Evolutionary conservation across 352 stramenopile genomes (phyloP).

Genomic region (Phytophthora kernoviae): DNA sequence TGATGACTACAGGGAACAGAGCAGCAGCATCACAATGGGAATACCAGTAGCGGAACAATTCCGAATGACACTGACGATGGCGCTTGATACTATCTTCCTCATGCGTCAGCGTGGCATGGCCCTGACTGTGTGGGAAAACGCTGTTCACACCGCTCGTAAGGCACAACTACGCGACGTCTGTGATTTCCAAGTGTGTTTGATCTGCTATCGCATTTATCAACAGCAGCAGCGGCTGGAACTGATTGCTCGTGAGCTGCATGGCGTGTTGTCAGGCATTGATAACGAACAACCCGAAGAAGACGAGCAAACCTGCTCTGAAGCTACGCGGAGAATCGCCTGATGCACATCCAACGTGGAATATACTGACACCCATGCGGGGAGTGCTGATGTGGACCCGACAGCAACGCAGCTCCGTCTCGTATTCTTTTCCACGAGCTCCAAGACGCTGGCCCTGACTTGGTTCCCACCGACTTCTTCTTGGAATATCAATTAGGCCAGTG

Average conservation of each 20-base stretch:
- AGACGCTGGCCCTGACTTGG: slow-evolving; percentile 57
- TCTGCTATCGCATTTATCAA: slow-evolving; percentile 84
- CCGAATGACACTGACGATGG: slow-evolving; percentile 85
- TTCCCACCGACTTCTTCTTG: slow-evolving; percentile 71
- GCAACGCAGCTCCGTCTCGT: slow-evolving; percentile 66
- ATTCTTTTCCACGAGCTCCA: slow-evolving; percentile 89
- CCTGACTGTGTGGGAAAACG: slow-evolving; percentile 65
- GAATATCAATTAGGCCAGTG: slow-evolving; percentile 80
- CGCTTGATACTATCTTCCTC: slow-evolving; percentile 64
- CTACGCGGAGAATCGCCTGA: slow-evolving; percentile 25
- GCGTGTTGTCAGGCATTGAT: slow-evolving; percentile 9
- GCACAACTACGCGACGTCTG: slow-evolving; percentile 35
- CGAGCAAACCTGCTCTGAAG: slow-evolving; percentile 4
- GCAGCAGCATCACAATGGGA: slow-evolving; percentile 7
- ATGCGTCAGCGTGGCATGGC: slow-evolving; percentile 65
- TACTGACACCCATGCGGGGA: slow-evolving; percentile 18
- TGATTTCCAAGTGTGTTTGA: slow-evolving; percentile 69
- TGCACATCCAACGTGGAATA: slow-evolving; percentile 16
- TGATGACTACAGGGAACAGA: slow-evolving; percentile 14
- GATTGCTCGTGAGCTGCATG: slow-evolving; percentile 51
- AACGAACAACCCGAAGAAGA: slow-evolving; percentile 7
- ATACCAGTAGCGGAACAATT: slow-evolving; percentile 50
- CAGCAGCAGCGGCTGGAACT: slow-evolving; percentile 58
- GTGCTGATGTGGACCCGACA: slow-evolving; percentile 73
- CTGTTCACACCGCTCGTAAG: slow-evolving; percentile 45